Conservation (phyloP, 495 filamentous ascomycete species). For the Saxophila tyrrhenica region DNA sequence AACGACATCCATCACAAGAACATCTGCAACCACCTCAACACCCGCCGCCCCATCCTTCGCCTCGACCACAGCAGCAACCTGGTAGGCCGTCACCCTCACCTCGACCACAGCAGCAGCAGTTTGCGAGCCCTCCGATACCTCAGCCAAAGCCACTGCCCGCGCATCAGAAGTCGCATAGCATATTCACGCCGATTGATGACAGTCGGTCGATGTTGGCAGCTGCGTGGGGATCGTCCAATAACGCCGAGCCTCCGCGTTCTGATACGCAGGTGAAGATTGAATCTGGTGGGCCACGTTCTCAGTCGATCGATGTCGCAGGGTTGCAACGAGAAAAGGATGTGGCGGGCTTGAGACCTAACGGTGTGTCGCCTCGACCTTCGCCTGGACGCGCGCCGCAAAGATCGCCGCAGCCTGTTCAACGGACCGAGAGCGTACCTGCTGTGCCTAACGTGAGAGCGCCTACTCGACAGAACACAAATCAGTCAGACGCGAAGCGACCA, state of each 20-base stretch:
- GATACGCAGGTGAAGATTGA: slow-evolving; percentile 31
- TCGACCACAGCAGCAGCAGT: slow-evolving; percentile 34
- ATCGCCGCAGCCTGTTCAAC: slow-evolving; percentile 15
- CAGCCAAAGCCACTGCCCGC: slow-evolving; percentile 56
- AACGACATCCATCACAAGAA: slow-evolving; percentile 11
- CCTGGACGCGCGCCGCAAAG: neutral
- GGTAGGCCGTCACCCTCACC: slow-evolving; percentile 8
- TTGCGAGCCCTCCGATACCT: slow-evolving; percentile 35
- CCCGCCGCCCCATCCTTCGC: slow-evolving; percentile 34
- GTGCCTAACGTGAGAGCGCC: slow-evolving; percentile 38
- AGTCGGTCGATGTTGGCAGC: slow-evolving; percentile 77
- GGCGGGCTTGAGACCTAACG: slow-evolving; percentile 17
- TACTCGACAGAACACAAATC: slow-evolving; percentile 60
- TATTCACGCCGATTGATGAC: slow-evolving; percentile 95
- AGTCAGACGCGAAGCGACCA: slow-evolving; percentile 53
- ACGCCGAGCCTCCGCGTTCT: slow-evolving; percentile 35
- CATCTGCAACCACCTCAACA: slow-evolving; percentile 40
- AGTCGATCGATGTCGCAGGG: slow-evolving; percentile 52
- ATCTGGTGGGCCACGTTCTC: slow-evolving; percentile 37
- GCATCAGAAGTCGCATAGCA: slow-evolving; percentile 68
- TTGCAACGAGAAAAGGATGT: slow-evolving; percentile 32
- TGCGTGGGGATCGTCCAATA: slow-evolving; percentile 57
- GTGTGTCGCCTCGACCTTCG: slow-evolving; percentile 14
- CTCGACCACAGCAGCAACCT: slow-evolving; percentile 27
- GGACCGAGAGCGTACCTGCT: slow-evolving; percentile 24